A percentile compares a stretch with the other conserved stretches of the same genome.
Evolutionary conservation across 2,329 filamentous ascomycete genomes (phyloP).

Genomic region (Diplodia corticola): DNA sequence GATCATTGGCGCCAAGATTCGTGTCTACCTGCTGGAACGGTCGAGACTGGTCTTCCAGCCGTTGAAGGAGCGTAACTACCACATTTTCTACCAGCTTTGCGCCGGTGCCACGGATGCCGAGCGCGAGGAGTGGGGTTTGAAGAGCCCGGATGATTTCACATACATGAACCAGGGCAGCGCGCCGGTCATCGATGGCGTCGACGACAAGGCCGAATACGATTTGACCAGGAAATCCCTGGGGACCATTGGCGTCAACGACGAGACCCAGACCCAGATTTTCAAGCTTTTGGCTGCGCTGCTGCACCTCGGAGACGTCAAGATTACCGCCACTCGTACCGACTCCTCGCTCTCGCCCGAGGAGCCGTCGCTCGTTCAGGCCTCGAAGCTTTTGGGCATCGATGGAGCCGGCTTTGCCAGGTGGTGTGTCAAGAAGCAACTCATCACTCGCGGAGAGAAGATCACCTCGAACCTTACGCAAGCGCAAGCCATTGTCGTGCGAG

Average conservation of each 20-base stretch:
- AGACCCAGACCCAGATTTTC: constrained; percentile 83
- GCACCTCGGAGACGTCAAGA: constrained; percentile 95
- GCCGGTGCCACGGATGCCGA: constrained; percentile 86
- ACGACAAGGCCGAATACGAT: constrained; percentile 91
- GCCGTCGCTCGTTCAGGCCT: constrained; percentile 78
- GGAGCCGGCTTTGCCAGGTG: constrained; percentile 87
- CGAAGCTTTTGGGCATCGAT: constrained; percentile 83
- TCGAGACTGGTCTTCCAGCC: constrained; percentile 97
- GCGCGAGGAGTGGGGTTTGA: constrained; percentile 73
- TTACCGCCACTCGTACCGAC: constrained; percentile 84
- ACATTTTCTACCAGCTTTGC: constrained; percentile 97
- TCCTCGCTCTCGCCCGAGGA: constrained; percentile 80
- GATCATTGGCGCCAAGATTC: constrained; percentile 96
- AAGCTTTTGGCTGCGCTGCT: constrained; percentile 84
- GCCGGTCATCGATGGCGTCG: constrained; percentile 87
- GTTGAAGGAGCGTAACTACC: constrained; percentile 96
- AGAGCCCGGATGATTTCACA: constrained; percentile 86
- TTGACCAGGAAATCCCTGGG: constrained; percentile 83
- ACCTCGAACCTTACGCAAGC: constrained; percentile 92
- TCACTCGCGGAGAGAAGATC: constrained; percentile 96
- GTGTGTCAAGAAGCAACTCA: constrained; percentile 98
- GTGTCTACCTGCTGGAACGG: constrained; percentile 91
- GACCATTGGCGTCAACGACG: constrained; percentile 78
- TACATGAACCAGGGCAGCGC: constrained; percentile 95
- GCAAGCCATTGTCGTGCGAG: constrained; percentile 89